Conservation (phyloP, 176 grass and related monocot species). For the Areca catechu region DNA sequence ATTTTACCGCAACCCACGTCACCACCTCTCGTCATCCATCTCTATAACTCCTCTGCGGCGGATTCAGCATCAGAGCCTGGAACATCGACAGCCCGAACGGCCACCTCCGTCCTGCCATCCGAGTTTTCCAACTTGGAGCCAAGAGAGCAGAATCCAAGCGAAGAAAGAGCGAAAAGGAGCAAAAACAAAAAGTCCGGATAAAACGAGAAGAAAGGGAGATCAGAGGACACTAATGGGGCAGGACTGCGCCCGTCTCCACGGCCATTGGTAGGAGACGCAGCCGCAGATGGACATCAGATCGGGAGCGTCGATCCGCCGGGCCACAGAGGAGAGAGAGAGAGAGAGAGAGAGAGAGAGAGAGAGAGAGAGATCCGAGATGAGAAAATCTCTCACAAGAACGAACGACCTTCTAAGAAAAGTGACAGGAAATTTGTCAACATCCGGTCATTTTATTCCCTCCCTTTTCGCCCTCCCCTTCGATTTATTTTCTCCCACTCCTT, state of each 20-base stretch:
- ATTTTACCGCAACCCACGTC: conserved; percentile 11
- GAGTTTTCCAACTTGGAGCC: too few species aligned
- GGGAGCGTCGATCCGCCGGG: background rate
- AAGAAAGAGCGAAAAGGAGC: background rate
- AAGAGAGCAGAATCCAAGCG: background rate
- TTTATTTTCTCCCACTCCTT: background rate
- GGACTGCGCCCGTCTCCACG: conserved; percentile 13
- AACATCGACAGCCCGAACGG: too few species aligned
- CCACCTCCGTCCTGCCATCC: too few species aligned
- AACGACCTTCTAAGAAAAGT: conserved; percentile 55
- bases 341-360: conserved; percentile 5
- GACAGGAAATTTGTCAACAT: conserved; percentile 62
- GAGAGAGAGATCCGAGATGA: conserved; percentile 18
- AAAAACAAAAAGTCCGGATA: background rate
- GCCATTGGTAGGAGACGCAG: conserved; percentile 14
- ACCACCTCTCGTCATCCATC: background rate
- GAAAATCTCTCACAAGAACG: conserved; percentile 23
- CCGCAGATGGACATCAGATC: background rate
- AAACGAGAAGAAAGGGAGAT: conserved; percentile 11
- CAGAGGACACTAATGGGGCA: conserved; percentile 17
- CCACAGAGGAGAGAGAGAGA: conserved; percentile 2
- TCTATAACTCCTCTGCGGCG: background rate
- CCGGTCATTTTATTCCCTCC: conserved; percentile 40
- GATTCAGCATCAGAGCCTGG: too few species aligned
- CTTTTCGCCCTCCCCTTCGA: background rate